Evolutionary conservation across 306 rosid species (phyloP).

Genomic region (Gillenia trifoliata): DNA sequence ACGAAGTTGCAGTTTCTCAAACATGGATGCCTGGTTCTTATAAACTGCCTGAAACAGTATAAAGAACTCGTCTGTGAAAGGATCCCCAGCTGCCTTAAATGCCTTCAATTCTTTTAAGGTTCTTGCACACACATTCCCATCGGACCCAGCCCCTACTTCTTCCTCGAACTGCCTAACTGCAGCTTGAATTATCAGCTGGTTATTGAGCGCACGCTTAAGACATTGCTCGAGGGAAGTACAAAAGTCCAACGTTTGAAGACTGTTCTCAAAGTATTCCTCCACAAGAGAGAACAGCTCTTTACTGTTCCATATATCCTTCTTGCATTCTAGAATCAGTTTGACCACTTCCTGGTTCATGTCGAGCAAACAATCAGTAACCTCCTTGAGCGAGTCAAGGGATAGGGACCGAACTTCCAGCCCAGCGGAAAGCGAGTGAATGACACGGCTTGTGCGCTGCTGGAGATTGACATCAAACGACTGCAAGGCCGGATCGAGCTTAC

Average conservation of each 20-base stretch:
- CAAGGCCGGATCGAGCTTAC: conserved; percentile 54
- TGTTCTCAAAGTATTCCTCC: conserved; percentile 63
- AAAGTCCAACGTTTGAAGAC: conserved; percentile 59
- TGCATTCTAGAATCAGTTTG: conserved; percentile 50
- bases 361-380: conserved; percentile 54
- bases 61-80: conserved; percentile 57
- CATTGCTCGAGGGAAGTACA: conserved; percentile 66
- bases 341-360: conserved; percentile 39
- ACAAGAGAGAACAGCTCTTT: conserved; percentile 57
- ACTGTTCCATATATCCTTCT: conserved; percentile 63
- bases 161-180: conserved; percentile 53
- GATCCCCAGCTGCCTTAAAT: conserved; percentile 69
- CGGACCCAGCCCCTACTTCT: conserved; percentile 43
- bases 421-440: conserved; percentile 50
- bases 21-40: conserved; percentile 47
- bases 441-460: conserved; percentile 62
- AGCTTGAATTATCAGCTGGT: conserved; percentile 52
- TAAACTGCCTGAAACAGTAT: conserved; percentile 48
- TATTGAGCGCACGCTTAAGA: conserved; percentile 48
- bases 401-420: conserved; percentile 60
- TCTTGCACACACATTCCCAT: conserved; percentile 46
- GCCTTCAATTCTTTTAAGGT: conserved; percentile 60
- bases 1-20: conserved; percentile 39
- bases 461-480: conserved; percentile 60
- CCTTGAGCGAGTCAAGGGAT: conserved; percentile 45